These are phyloP conservation scores for Trichoderma asperelloides DNA, from an alignment of 495 filamentous ascomycete species.

Conservation along the genomic window DNA sequence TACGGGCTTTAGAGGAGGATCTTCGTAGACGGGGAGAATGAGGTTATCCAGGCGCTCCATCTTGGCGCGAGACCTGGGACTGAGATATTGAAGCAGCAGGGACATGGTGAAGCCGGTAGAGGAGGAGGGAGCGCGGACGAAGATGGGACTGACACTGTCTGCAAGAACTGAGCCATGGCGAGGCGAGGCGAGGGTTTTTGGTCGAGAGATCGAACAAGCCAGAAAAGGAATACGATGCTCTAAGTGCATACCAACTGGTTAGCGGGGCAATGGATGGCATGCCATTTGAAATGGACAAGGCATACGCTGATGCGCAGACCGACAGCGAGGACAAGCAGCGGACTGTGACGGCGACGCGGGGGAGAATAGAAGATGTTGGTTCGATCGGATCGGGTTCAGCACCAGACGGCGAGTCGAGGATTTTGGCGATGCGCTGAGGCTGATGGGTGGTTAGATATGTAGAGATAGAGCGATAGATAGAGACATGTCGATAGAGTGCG, in stretches of 20 bases:
- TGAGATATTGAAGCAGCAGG: slow-evolving; percentile 4
- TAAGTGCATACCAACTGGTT: slow-evolving; percentile 14
- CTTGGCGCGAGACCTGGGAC: slow-evolving; percentile 8
- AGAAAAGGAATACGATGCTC: not conserved
- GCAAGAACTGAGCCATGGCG: slow-evolving; percentile 9
- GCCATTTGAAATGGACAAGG: not conserved
- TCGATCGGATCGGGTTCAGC: too few species aligned
- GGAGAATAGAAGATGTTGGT: not conserved
- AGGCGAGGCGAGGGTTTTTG: not conserved
- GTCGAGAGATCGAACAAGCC: not conserved
- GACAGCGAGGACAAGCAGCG: not conserved
- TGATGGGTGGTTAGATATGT: not conserved
- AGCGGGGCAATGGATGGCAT: slow-evolving; percentile 9
- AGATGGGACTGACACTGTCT: slow-evolving; percentile 7
- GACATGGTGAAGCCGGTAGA: not conserved
- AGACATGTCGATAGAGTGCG: not conserved
- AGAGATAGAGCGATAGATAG: not conserved
- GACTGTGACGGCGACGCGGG: not conserved
- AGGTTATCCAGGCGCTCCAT: not conserved
- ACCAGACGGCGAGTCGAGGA: not conserved
- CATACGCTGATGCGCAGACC: not conserved
- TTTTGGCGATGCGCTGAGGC: not conserved
- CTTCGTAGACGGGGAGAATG: slow-evolving; percentile 4
- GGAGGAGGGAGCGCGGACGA: not conserved
- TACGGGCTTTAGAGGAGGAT: not conserved